Evolutionary conservation across 805 yeast species (phyloP).

Genomic region (Teunomyces tritomae): DNA sequence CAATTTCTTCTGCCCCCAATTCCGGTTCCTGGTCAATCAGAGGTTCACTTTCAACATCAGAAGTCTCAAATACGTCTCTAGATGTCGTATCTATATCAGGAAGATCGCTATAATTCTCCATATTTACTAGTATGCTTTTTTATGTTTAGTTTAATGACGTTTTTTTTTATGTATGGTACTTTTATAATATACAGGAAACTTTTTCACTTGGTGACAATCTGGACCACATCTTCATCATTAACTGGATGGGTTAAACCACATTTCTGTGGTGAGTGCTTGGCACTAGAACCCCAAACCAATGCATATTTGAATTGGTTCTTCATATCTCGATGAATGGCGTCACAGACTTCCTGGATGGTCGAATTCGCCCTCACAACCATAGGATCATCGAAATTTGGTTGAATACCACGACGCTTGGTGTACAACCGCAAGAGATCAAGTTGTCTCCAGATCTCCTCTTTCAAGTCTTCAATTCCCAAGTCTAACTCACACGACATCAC

Average conservation of each 20-base stretch:
- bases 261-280: constrained; percentile 95
- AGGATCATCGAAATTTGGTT: constrained; percentile 84
- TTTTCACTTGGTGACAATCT: constrained; percentile 74
- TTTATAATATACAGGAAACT: neutral
- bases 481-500: constrained; percentile 92
- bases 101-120: constrained; percentile 15
- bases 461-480: constrained; percentile 81
- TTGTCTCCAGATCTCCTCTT: constrained; percentile 92
- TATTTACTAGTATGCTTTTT: neutral
- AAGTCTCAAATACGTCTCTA: constrained; percentile 45
- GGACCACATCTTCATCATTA: constrained; percentile 92
- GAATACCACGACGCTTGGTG: constrained; percentile 82
- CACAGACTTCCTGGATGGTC: constrained; percentile 83
- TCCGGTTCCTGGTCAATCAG: constrained; percentile 8
- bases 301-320: constrained; percentile 92
- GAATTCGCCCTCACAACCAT: constrained; percentile 83
- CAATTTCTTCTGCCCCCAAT: neutral
- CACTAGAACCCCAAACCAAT: constrained; percentile 92
- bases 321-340: constrained; percentile 88
- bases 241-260: constrained; percentile 85
- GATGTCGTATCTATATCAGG: constrained; percentile 17
- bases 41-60: constrained; percentile 39
- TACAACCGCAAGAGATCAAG: constrained; percentile 74
- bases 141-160: too few species aligned
- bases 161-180: neutral